Evolutionary conservation across 352 stramenopile species (phyloP).

Genomic region (Phytophthora foliorum): DNA sequence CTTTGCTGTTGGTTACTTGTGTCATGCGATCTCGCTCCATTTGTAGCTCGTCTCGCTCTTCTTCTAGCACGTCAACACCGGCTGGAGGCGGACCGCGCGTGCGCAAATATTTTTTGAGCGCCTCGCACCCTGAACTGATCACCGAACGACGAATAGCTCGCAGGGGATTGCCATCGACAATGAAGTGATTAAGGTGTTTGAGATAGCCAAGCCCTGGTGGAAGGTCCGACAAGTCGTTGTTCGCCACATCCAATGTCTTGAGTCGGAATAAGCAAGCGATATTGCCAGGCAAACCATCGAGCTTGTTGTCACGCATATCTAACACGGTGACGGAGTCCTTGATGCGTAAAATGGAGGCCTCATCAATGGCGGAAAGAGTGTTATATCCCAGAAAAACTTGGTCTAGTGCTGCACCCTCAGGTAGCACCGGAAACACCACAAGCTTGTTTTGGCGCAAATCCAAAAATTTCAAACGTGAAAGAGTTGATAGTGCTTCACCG

Average conservation of each 20-base stretch:
- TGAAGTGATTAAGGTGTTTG: slow-evolving; percentile 80
- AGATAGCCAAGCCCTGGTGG: slow-evolving; percentile 82
- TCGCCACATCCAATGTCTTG: slow-evolving; percentile 85
- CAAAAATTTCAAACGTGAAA: slow-evolving; percentile 68
- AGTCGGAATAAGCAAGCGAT: slow-evolving; percentile 68
- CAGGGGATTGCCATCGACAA: slow-evolving; percentile 82
- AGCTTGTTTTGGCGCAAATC: slow-evolving; percentile 83
- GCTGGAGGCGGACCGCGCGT: slow-evolving; percentile 67
- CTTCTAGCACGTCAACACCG: slow-evolving; percentile 68
- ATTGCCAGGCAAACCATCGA: slow-evolving; percentile 58
- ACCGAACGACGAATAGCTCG: slow-evolving; percentile 75
- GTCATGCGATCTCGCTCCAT: slow-evolving; percentile 35
- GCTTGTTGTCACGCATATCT: slow-evolving; percentile 87
- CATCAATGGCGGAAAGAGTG: slow-evolving; percentile 61
- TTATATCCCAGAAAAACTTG: slow-evolving; percentile 89
- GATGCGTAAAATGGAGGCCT: slow-evolving; percentile 61
- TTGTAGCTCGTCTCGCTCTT: slow-evolving; percentile 75
- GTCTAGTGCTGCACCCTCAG: slow-evolving; percentile 64
- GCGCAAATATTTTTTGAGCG: slow-evolving; percentile 87
- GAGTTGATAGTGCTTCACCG: slow-evolving; percentile 45
- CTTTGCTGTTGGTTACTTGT: slow-evolving; percentile 5
- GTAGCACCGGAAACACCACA: slow-evolving; percentile 66
- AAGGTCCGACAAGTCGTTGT: slow-evolving; percentile 85
- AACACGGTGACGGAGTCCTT: slow-evolving; percentile 81
- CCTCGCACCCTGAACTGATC: slow-evolving; percentile 70